A percentile compares a stretch with the other conserved stretches of the same genome.
These are phyloP conservation scores for Rhizopogon vulgaris DNA, from an alignment of 768 basidiomycete genomes.

Conservation along the genomic window DNA sequence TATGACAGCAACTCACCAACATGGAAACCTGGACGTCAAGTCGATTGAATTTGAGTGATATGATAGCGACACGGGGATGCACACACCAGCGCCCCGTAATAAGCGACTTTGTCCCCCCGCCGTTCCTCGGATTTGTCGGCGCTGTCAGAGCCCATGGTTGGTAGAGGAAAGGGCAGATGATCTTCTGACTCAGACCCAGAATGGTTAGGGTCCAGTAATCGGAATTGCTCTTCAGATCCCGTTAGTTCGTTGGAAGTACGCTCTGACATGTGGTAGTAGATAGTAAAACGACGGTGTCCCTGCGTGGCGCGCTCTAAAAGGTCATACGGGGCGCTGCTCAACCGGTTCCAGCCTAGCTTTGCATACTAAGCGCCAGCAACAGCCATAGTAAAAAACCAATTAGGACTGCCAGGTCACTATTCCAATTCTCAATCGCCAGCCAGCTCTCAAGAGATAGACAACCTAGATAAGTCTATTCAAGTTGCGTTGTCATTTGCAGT, in stretches of 20 bases:
- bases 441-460: too few species aligned
- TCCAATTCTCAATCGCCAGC: too few species aligned
- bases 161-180: not conserved
- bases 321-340: not conserved
- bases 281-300: not conserved
- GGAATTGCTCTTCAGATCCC: slow-evolving; percentile 11
- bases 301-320: not conserved
- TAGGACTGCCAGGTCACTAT: too few species aligned
- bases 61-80: not conserved
- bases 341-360: not conserved
- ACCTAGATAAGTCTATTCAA: too few species aligned
- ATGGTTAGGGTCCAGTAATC: slow-evolving; percentile 6
- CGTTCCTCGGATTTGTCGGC: slow-evolving; percentile 31
- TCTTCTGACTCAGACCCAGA: not conserved
- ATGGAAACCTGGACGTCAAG: slow-evolving; percentile 9
- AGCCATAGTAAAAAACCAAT: too few species aligned
- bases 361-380: not conserved
- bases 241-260: not conserved
- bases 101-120: slow-evolving; percentile 30
- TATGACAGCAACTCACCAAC: slow-evolving; percentile 10
- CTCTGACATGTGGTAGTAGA: not conserved
- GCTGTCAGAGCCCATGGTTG: slow-evolving; percentile 19
- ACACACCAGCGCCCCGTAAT: slow-evolving; percentile 32
- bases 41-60: not conserved
- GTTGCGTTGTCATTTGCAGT: too few species aligned